These are phyloP conservation scores for Podila horticola DNA, from an alignment of 192 early-diverging fungal species.

Conservation along the genomic window DNA sequence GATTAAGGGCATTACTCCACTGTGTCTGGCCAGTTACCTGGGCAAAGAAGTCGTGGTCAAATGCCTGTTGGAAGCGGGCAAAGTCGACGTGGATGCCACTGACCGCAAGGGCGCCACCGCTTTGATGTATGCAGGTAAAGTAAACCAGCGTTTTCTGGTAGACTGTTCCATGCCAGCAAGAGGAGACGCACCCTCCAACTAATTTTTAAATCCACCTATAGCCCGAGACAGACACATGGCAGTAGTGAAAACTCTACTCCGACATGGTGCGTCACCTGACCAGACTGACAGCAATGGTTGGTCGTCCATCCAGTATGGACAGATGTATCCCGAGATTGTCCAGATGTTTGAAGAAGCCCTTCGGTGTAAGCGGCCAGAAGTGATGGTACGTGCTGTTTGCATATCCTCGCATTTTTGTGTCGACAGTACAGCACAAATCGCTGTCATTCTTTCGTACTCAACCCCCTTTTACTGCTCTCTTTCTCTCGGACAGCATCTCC, in stretches of 20 bases:
- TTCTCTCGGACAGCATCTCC: slow-evolving; percentile 12
- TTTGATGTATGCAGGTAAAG: slow-evolving; percentile 75
- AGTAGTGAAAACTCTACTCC: slow-evolving; percentile 62
- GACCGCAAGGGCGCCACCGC: slow-evolving; percentile 75
- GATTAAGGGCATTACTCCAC: slow-evolving; percentile 70
- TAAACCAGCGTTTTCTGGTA: not conserved
- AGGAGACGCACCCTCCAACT: not conserved
- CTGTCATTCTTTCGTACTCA: no score
- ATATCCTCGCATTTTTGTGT: no score
- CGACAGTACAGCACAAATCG: no score
- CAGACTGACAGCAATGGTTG: slow-evolving; percentile 72
- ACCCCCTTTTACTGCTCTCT: not conserved
- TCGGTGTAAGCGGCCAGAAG: slow-evolving; percentile 54
- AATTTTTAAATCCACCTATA: not conserved
- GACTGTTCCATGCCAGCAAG: no score
- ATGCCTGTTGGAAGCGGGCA: slow-evolving; percentile 67
- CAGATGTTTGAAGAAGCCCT: slow-evolving; percentile 64
- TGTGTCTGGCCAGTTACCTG: slow-evolving; percentile 74
- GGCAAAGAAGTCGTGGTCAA: slow-evolving; percentile 67
- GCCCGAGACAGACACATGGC: slow-evolving; percentile 70
- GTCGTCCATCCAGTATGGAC: slow-evolving; percentile 72
- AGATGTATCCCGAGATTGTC: slow-evolving; percentile 66
- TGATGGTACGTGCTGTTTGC: slow-evolving; percentile 42
- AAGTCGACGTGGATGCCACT: slow-evolving; percentile 67
- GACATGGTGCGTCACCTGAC: slow-evolving; percentile 62